Evolutionary conservation across 2,329 filamentous ascomycete species (phyloP).

Genomic region (Alternaria viburni): DNA sequence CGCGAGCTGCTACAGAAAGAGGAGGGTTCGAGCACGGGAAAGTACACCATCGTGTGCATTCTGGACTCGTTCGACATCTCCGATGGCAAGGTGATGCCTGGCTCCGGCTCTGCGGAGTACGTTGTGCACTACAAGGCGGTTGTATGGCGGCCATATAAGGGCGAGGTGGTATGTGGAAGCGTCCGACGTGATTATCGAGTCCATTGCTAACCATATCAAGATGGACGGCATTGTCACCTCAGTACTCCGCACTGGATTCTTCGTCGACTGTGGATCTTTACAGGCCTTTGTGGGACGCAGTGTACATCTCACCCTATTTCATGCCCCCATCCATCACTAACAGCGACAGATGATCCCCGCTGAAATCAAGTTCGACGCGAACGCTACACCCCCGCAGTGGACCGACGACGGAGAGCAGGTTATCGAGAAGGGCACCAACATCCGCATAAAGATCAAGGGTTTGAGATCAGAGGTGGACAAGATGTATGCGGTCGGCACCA

Average conservation of each 20-base stretch:
- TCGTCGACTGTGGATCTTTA: slow-evolving; percentile 79
- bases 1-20: slow-evolving; percentile 90
- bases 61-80: slow-evolving; percentile 97
- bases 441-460: slow-evolving; percentile 93
- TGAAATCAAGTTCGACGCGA: slow-evolving; percentile 92
- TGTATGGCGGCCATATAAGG: slow-evolving; percentile 97
- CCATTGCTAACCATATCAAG: slow-evolving; percentile 56
- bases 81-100: slow-evolving; percentile 88
- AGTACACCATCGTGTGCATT: slow-evolving; percentile 97
- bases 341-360: slow-evolving; percentile 77
- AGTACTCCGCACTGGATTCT: slow-evolving; percentile 92
- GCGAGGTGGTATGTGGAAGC: slow-evolving; percentile 79
- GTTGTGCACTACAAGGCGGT: slow-evolving; percentile 94
- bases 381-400: slow-evolving; percentile 94
- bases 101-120: slow-evolving; percentile 91
- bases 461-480: slow-evolving; percentile 90
- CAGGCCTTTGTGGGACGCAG: slow-evolving; percentile 81
- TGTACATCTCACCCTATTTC: slow-evolving; percentile 60
- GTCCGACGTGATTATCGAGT: neutral
- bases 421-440: slow-evolving; percentile 91
- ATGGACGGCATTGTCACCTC: slow-evolving; percentile 93
- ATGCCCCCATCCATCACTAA: slow-evolving; percentile 28
- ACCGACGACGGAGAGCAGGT: slow-evolving; percentile 93
- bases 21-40: slow-evolving; percentile 92
- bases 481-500: slow-evolving; percentile 97